A percentile compares a stretch with the other conserved stretches of the same genome.
phyloP scores from a whole-genome alignment of 139 green algal genomes.

The Chlamydomonas eustigma region DNA sequence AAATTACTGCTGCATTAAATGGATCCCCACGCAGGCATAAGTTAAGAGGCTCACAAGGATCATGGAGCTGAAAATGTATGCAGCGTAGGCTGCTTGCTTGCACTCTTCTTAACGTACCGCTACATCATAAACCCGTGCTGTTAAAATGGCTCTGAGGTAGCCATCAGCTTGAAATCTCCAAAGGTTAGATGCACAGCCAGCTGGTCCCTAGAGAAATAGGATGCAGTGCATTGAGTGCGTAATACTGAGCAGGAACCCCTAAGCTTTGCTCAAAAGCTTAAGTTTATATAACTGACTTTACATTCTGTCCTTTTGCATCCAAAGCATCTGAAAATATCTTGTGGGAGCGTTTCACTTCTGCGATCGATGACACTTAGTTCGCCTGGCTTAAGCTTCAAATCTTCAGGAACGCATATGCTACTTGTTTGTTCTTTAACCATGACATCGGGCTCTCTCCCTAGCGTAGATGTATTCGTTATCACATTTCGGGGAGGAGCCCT shows the following conservation, averaged over 20 bases:
- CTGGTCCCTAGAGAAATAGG: slow-evolving; percentile 36
- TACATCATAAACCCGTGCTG: slow-evolving; percentile 93
- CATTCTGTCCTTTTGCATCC: slow-evolving; percentile 68
- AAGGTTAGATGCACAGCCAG: slow-evolving; percentile 51
- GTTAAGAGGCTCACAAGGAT: too few species aligned
- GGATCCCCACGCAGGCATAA: too few species aligned
- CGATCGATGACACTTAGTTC: slow-evolving; percentile 50
- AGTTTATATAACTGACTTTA: slow-evolving; percentile 37
- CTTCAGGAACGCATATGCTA: slow-evolving; percentile 47
- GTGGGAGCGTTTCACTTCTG: slow-evolving; percentile 8
- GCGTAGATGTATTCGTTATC: too few species aligned
- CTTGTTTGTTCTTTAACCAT: too few species aligned
- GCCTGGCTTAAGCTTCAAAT: slow-evolving; percentile 46
- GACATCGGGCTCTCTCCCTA: too few species aligned
- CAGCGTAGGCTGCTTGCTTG: slow-evolving; percentile 46
- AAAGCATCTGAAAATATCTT: slow-evolving; percentile 68
- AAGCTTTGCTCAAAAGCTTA: background rate
- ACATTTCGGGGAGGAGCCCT: too few species aligned
- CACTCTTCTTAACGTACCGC: slow-evolving; percentile 56
- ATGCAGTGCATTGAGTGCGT: background rate
- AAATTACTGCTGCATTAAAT: too few species aligned
- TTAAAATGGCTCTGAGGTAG: slow-evolving; percentile 90
- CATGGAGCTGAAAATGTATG: too few species aligned
- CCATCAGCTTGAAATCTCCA: slow-evolving; percentile 66
- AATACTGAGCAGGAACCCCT: background rate